Conservation (phyloP, 441 rosid genomes). For the Gossypium davidsonii region DNA sequence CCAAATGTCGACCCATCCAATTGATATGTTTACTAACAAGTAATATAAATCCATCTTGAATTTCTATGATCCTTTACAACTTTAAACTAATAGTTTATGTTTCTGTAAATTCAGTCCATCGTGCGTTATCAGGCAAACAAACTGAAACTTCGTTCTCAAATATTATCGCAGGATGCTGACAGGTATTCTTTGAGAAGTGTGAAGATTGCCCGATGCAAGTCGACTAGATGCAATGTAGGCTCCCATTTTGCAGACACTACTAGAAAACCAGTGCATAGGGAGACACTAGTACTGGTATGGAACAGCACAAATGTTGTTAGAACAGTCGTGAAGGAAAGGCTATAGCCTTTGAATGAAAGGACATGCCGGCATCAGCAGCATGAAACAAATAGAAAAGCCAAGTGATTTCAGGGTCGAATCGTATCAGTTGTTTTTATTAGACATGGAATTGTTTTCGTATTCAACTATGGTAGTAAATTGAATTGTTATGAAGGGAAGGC, state of each 20-base stretch:
- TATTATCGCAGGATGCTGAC: conserved; percentile 14
- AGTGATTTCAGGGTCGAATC: background rate
- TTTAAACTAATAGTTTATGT: background rate
- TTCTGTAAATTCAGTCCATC: background rate
- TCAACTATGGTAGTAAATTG: too few relatives aligned
- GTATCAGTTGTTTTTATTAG: background rate
- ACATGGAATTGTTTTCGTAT: too few relatives aligned
- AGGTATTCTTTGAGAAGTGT: conserved; percentile 36
- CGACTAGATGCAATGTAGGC: conserved; percentile 26
- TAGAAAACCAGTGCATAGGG: conserved; percentile 40
- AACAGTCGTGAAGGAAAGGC: conserved; percentile 56
- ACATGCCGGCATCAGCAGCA: background rate
- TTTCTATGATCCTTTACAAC: background rate
- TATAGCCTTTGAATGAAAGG: conserved; percentile 20
- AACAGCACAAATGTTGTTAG: conserved; percentile 32
- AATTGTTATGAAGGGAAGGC: too few relatives aligned
- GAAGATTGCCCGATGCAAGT: conserved; percentile 58
- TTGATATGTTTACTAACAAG: background rate
- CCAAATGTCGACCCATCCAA: background rate
- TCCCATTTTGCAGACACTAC: conserved; percentile 10
- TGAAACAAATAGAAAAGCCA: background rate
- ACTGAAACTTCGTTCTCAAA: background rate
- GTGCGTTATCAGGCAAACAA: background rate
- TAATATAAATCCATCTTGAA: background rate
- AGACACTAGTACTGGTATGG: conserved; percentile 51